Evolutionary conservation across 2,329 filamentous ascomycete species (phyloP).

Genomic region (Phaeophleospora eucalypticola): DNA sequence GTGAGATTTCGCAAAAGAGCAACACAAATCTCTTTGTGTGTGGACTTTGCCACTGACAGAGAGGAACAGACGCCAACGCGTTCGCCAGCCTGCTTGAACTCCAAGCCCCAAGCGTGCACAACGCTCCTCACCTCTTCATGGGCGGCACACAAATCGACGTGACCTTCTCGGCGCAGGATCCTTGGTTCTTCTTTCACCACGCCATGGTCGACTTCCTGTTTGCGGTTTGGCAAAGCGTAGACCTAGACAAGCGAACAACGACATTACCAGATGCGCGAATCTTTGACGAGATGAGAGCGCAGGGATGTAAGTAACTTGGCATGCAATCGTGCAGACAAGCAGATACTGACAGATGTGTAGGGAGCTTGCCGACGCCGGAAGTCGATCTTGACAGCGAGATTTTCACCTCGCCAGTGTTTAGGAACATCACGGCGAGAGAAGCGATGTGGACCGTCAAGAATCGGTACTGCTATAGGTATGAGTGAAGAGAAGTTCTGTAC

Average conservation of each 20-base stretch:
- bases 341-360: not conserved
- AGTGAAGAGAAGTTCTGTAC: no score
- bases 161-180: not conserved
- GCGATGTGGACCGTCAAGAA: slow-evolving; percentile 12
- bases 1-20: slow-evolving; percentile 1
- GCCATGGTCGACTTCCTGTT: not conserved
- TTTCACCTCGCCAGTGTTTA: slow-evolving; percentile 9
- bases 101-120: not conserved
- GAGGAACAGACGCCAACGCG: slow-evolving; percentile 1
- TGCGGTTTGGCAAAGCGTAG: not conserved
- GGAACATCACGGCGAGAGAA: slow-evolving; percentile 10
- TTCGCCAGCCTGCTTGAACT: slow-evolving; percentile 4
- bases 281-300: not conserved
- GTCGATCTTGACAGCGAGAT: slow-evolving; percentile 6
- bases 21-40: no score
- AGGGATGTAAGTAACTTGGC: not conserved
- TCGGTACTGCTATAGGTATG: slow-evolving; percentile 15
- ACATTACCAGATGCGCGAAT: not conserved
- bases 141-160: not conserved
- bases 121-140: not conserved
- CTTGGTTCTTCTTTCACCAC: slow-evolving; percentile 2
- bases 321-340: not conserved
- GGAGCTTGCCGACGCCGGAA: not conserved
- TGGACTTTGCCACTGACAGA: not conserved
- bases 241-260: not conserved